These are phyloP conservation scores for Suillus placidus DNA, from an alignment of 768 basidiomycete species.

Conservation along the genomic window DNA sequence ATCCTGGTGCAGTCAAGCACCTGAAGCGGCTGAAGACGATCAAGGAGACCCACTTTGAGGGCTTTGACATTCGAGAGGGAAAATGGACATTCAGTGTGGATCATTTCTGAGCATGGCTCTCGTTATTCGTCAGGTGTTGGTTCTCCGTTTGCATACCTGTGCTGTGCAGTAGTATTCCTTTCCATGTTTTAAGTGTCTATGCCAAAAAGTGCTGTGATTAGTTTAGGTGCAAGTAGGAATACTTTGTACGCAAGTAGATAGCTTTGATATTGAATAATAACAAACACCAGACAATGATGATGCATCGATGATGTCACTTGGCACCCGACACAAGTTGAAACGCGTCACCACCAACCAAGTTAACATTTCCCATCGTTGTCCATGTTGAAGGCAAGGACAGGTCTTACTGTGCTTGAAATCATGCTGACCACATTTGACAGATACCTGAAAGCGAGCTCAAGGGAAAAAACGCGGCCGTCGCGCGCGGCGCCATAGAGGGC, in stretches of 20 bases:
- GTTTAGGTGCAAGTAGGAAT: constrained; percentile 23
- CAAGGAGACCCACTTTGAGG: constrained; percentile 83
- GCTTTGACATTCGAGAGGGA: constrained; percentile 78
- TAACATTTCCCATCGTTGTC: not conserved
- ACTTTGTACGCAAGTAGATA: constrained; percentile 17
- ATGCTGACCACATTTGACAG: constrained; percentile 9
- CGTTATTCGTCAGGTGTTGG: not conserved
- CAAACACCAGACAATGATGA: not conserved
- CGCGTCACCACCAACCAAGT: not conserved
- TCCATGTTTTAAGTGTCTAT: constrained; percentile 8
- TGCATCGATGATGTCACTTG: not conserved
- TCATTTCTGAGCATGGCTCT: constrained; percentile 65
- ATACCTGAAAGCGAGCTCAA: constrained; percentile 43
- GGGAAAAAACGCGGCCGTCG: constrained; percentile 56
- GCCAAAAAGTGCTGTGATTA: constrained; percentile 13
- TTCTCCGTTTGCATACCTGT: not conserved
- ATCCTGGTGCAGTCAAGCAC: constrained; percentile 70
- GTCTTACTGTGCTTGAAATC: not conserved
- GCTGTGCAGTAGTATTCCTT: not conserved
- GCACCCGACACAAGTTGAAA: not conserved
- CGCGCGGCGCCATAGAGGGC: constrained; percentile 69
- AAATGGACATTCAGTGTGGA: constrained; percentile 94
- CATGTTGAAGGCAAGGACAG: constrained; percentile 19
- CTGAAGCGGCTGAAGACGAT: constrained; percentile 82
- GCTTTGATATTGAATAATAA: constrained; percentile 20